phyloP scores from a whole-genome alignment of 768 basidiomycete species.

The Paxillus involutus region DNA sequence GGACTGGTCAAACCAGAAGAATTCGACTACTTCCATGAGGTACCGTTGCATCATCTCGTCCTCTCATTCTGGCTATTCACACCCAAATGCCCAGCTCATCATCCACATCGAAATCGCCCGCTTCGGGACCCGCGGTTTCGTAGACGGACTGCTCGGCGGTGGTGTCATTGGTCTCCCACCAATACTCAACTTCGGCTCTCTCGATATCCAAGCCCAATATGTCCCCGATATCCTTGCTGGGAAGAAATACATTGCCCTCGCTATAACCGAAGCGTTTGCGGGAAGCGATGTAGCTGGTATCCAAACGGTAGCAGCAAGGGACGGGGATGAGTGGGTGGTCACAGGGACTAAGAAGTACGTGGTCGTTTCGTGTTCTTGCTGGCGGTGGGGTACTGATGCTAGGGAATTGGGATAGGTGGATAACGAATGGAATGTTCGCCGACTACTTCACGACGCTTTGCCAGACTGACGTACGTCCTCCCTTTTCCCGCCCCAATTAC shows the following conservation, averaged over 20 bases:
- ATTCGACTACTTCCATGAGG: constrained; percentile 95
- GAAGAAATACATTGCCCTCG: constrained; percentile 84
- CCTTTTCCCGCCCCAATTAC: background rate
- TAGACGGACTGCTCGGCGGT: constrained; percentile 82
- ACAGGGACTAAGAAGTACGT: constrained; percentile 90
- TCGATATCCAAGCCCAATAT: constrained; percentile 67
- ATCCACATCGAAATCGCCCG: constrained; percentile 81
- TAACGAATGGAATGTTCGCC: constrained; percentile 82
- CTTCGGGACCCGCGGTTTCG: constrained; percentile 81
- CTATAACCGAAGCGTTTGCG: constrained; percentile 93
- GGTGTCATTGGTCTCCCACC: constrained; percentile 89
- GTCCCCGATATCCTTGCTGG: constrained; percentile 74
- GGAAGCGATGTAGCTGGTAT: constrained; percentile 84
- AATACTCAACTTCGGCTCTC: constrained; percentile 82
- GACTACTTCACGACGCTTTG: constrained; percentile 86
- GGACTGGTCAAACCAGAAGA: constrained; percentile 82
- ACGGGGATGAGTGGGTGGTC: constrained; percentile 86
- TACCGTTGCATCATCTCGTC: constrained; percentile 19
- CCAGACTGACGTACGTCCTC: constrained; percentile 55
- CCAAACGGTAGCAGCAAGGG: constrained; percentile 81
- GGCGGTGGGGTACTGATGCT: background rate
- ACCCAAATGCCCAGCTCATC: constrained; percentile 50
- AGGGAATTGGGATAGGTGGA: constrained; percentile 58
- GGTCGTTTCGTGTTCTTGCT: background rate
- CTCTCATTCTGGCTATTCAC: background rate